Percentiles rank a stretch among this genome's conserved stretches.
phyloP scores from a whole-genome alignment of 495 filamentous ascomycete species.

The Hypoxylon cercidicola region DNA sequence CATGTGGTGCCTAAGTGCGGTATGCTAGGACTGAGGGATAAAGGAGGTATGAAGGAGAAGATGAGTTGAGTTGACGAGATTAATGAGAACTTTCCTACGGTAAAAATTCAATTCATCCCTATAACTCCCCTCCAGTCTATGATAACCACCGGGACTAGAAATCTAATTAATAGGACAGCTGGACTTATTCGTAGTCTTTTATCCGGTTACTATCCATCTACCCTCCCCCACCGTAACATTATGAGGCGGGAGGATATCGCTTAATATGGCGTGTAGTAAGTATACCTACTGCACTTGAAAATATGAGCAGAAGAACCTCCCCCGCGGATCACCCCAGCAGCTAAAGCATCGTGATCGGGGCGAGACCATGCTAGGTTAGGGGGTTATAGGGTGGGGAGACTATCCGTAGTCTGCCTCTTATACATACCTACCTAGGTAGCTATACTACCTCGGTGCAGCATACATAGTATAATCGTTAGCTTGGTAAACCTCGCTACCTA shows the following conservation, averaged over 20 bases:
- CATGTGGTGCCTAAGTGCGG: no score
- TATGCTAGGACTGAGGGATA: no score
- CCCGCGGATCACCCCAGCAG: conserved; percentile 15
- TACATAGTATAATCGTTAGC: conserved; percentile 10
- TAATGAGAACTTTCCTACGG: no score
- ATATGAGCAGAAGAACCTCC: no score
- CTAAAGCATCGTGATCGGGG: neutral
- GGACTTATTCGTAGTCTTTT: conserved; percentile 1
- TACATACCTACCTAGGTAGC: conserved; percentile 4
- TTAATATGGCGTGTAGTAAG: neutral
- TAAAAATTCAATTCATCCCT: neutral
- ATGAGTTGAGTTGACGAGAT: no score
- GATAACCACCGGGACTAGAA: neutral
- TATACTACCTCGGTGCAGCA: neutral
- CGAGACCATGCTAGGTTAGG: neutral
- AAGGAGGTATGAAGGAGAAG: no score
- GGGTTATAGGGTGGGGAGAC: conserved; percentile 8
- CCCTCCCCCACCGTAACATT: neutral
- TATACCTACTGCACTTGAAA: neutral
- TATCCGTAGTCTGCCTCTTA: conserved; percentile 20
- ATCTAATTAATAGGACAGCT: conserved; percentile 2
- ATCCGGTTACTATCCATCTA: neutral
- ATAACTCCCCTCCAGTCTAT: no score
- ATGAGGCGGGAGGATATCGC: conserved; percentile 3
- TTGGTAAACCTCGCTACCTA: conserved; percentile 28